Base-by-base conservation (phyloP, 2,329 filamentous ascomycete species). In the Sporothrix pallida region DNA sequence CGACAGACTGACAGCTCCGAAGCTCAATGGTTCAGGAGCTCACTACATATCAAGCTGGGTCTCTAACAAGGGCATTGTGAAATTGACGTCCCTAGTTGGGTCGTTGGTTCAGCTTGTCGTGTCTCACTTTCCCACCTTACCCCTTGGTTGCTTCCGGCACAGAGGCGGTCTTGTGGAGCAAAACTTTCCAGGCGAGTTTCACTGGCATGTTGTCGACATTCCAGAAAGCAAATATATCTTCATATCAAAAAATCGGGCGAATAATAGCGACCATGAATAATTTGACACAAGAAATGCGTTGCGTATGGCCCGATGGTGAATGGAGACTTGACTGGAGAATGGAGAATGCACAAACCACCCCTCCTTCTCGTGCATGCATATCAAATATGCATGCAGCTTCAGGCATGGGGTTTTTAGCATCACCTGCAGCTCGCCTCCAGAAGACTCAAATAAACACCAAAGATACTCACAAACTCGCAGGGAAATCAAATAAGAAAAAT, bases 361-460 rank as follows among this genome's bases (percentile, higher is more conserved):
- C 65, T 50, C 65, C 52, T 68, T 67, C 6, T 67, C n/a, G 23
- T 68, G 65, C 65, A 68, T 68, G 65, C 62, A 56, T 10, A 26
- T 44, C 17, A 67, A 23, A 65, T 67, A 46, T 5, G 17, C 37
- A 44, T 67, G 42, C 62, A 67, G 20, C 58, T 62, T 56, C 9
- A 9, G 23, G 65, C 65, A 68, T 37, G 65, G 44, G 65, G 44
- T n/a, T 12, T 37, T 48, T 65, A 20, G 46, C 65, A 68, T 68
- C 46, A 37, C 46, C 23, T 68, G 65, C 65, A 68, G 65, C 46
- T 68, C 46, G 65, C 65, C 65, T 68, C 23, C 15, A 17, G 5
- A 12, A 23, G 31, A 5, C 17, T 56, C 26, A 4, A 37, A 23
- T 37, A 17, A 2, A 26, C 4, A 23, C 23, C 23, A 31, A 42